Conservation (phyloP, 805 yeast genomes). For the Metschnikowia arizonensis region DNA sequence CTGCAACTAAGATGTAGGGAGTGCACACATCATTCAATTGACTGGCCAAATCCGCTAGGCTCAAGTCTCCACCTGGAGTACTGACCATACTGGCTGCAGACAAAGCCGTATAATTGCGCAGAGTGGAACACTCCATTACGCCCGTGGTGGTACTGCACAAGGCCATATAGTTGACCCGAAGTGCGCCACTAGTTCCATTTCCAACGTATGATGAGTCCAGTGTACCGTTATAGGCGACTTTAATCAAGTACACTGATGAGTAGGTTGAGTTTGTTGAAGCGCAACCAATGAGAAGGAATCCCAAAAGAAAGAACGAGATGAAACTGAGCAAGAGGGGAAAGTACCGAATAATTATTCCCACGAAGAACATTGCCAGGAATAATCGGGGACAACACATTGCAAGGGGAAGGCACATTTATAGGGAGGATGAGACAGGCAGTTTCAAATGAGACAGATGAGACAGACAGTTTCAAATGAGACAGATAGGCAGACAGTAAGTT, state of each 20-base stretch:
- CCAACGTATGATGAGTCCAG: conserved; percentile 1
- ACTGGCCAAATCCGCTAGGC: conserved; percentile 46
- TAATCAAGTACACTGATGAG: conserved; percentile 48
- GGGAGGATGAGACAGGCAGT: neutral
- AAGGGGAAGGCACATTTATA: conserved; percentile 12
- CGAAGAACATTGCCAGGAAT: conserved; percentile 14
- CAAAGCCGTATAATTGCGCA: conserved; percentile 23
- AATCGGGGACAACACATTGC: conserved; percentile 7
- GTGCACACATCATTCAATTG: conserved; percentile 46
- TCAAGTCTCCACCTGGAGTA: conserved; percentile 28
- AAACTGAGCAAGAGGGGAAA: conserved; percentile 34
- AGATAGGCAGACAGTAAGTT: no score
- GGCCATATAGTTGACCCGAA: conserved; percentile 54
- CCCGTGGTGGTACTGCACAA: conserved; percentile 45
- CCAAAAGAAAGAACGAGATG: conserved; percentile 46
- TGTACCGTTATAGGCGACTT: conserved; percentile 44
- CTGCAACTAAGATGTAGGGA: conserved; percentile 50
- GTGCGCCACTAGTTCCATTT: conserved; percentile 15
- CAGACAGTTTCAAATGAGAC: no score
- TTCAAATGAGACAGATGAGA: no score
- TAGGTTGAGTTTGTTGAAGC: conserved; percentile 37
- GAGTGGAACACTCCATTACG: conserved; percentile 35
- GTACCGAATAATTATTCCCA: conserved; percentile 10
- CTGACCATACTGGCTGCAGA: conserved; percentile 30
- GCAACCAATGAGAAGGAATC: conserved; percentile 57